Evolutionary conservation across 305 asterid genomes (phyloP).

Genomic region (Fraxinus paxiana): DNA sequence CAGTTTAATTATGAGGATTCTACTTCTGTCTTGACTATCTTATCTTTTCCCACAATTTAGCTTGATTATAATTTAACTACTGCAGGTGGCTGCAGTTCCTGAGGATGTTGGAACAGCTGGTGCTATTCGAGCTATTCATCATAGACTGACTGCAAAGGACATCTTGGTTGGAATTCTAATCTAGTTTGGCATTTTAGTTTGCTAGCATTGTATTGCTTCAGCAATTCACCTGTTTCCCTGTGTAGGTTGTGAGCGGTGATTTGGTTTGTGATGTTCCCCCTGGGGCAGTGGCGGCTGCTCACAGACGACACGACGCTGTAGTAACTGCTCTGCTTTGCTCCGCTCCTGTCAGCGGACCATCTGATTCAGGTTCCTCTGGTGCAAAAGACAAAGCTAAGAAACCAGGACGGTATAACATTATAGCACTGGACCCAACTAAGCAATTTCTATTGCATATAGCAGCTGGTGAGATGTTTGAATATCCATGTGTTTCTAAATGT

Average conservation of each 20-base stretch:
- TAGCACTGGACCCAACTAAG: conserved; percentile 87
- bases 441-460: conserved; percentile 83
- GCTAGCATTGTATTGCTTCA: conserved; percentile 15
- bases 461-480: conserved; percentile 58
- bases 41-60: conserved; percentile 7
- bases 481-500: conserved; percentile 8
- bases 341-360: conserved; percentile 77
- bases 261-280: conserved; percentile 84
- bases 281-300: conserved; percentile 93
- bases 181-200: conserved; percentile 17
- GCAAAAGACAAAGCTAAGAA: conserved; percentile 91
- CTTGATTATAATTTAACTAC: conserved; percentile 19
- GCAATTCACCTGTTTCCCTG: conserved; percentile 26
- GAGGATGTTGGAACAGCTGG: conserved; percentile 98
- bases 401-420: conserved; percentile 63
- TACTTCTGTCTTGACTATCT: conserved; percentile 19
- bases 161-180: conserved; percentile 61
- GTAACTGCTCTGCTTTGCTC: conserved; percentile 96
- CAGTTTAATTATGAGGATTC: not conserved
- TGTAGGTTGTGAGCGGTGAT: conserved; percentile 95
- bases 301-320: conserved; percentile 87
- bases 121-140: conserved; percentile 86
- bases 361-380: conserved; percentile 80
- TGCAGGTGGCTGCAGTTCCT: conserved; percentile 89
- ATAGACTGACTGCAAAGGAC: conserved; percentile 75